These are phyloP conservation scores for Coniochaeta pulveracea DNA, from an alignment of 2,329 filamentous ascomycete species.

Conservation along the genomic window DNA sequence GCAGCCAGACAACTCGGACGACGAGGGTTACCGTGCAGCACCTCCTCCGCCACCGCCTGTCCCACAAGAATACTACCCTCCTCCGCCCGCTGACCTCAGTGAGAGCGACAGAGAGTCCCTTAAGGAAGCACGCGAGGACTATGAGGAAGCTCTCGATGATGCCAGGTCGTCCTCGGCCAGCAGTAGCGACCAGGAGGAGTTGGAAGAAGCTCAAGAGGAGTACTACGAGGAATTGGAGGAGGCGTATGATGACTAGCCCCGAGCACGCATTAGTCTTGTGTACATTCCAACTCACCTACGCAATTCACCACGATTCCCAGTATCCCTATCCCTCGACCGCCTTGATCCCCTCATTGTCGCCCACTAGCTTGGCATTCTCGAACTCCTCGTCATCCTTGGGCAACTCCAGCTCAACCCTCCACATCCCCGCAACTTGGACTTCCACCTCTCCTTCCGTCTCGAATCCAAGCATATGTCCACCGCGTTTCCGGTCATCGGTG, in stretches of 20 bases:
- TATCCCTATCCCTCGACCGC: conserved; percentile 21
- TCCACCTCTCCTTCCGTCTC: conserved; percentile 19
- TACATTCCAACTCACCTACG: no score
- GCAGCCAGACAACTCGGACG: conserved; percentile 10
- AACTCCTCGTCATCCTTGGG: conserved; percentile 21
- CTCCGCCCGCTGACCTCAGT: conserved; percentile 6
- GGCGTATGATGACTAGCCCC: conserved; percentile 5
- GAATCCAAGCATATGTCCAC: conserved; percentile 20
- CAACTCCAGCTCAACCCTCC: conserved; percentile 19
- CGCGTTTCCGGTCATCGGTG: conserved; percentile 16
- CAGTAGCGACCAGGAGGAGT: conserved; percentile 13
- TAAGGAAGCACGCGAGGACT: conserved; percentile 25
- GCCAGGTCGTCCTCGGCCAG: conserved; percentile 10
- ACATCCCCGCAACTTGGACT: conserved; percentile 16
- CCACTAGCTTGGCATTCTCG: conserved; percentile 15
- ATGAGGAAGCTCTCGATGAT: conserved; percentile 20
- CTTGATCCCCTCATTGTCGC: conserved; percentile 17
- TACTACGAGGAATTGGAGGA: conserved; percentile 12
- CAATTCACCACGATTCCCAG: no score
- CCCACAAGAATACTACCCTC: conserved; percentile 5
- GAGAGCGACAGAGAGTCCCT: conserved; percentile 18
- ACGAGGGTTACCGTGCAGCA: conserved; percentile 15
- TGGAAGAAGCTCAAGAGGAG: conserved; percentile 11
- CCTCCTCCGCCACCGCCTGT: conserved; percentile 5
- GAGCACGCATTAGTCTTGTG: background rate